Conservation (phyloP, 148 eudicot genomes). For the Diospyros kaki region DNA sequence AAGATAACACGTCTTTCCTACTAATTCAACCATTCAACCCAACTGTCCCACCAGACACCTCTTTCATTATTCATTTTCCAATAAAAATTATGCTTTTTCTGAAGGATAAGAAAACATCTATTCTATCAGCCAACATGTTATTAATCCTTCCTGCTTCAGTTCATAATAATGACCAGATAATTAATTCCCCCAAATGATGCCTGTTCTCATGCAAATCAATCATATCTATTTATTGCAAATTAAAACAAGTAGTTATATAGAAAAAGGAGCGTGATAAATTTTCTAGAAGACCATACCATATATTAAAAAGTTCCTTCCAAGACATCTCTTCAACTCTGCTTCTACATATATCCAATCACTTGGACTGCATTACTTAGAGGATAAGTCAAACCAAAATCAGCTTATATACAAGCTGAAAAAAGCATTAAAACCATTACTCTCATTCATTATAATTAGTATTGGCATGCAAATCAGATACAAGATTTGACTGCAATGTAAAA, state of each 20-base stretch:
- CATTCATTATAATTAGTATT: background rate
- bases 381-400: constrained; percentile 14
- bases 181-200: background rate
- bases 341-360: constrained; percentile 97
- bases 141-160: background rate
- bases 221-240: background rate
- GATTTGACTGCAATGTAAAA: background rate
- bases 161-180: background rate
- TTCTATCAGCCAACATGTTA: background rate
- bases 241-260: background rate
- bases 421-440: background rate
- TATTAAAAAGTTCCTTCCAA: constrained; percentile 81
- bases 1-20: background rate
- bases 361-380: constrained; percentile 67
- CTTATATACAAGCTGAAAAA: constrained; percentile 8
- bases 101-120: background rate
- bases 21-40: background rate
- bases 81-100: background rate
- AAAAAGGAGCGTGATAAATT: background rate
- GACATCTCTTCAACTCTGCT: constrained; percentile 78
- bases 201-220: background rate
- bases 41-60: background rate
- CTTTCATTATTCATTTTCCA: background rate
- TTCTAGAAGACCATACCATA: constrained; percentile 50
- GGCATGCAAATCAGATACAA: background rate